Conservation (phyloP, 2,329 filamentous ascomycete species). For the Lasiodiplodia hormozganensis region DNA sequence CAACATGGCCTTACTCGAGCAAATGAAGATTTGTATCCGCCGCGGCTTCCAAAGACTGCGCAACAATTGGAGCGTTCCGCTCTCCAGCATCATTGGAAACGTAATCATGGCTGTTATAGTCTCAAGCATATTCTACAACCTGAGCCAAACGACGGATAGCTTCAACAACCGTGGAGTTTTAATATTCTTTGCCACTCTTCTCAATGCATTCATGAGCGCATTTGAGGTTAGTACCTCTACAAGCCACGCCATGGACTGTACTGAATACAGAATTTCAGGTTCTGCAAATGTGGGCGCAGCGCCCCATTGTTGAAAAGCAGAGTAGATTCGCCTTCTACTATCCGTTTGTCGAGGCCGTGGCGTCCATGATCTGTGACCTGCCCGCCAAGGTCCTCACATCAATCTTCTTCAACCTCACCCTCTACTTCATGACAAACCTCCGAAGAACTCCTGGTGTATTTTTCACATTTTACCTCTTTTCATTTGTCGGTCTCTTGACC, state of each 20-base stretch:
- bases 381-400: slow-evolving; percentile 78
- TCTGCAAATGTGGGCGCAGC: slow-evolving; percentile 80
- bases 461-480: slow-evolving; percentile 82
- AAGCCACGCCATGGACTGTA: slow-evolving; percentile 59
- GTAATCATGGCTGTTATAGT: slow-evolving; percentile 76
- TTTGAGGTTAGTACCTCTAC: slow-evolving; percentile 64
- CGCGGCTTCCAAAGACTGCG: slow-evolving; percentile 76
- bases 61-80: slow-evolving; percentile 73
- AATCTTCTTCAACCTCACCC: slow-evolving; percentile 75
- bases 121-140: slow-evolving; percentile 77
- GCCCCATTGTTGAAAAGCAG: slow-evolving; percentile 91
- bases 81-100: slow-evolving; percentile 71
- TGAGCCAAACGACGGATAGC: slow-evolving; percentile 65
- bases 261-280: slow-evolving; percentile 65
- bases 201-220: slow-evolving; percentile 77
- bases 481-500: slow-evolving; percentile 64
- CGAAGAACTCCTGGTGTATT: slow-evolving; percentile 75
- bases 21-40: slow-evolving; percentile 76
- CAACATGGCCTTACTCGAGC: slow-evolving; percentile 74
- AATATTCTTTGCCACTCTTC: slow-evolving; percentile 81
- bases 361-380: slow-evolving; percentile 83
- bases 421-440: slow-evolving; percentile 88
- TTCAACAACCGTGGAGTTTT: slow-evolving; percentile 79
- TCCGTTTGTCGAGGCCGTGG: slow-evolving; percentile 81
- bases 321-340: slow-evolving; percentile 86